Percentiles rank a stretch among this genome's conserved stretches.
phyloP scores from a whole-genome alignment of 2,329 filamentous ascomycete genomes.

The Ophiosphaerella herpotricha region DNA sequence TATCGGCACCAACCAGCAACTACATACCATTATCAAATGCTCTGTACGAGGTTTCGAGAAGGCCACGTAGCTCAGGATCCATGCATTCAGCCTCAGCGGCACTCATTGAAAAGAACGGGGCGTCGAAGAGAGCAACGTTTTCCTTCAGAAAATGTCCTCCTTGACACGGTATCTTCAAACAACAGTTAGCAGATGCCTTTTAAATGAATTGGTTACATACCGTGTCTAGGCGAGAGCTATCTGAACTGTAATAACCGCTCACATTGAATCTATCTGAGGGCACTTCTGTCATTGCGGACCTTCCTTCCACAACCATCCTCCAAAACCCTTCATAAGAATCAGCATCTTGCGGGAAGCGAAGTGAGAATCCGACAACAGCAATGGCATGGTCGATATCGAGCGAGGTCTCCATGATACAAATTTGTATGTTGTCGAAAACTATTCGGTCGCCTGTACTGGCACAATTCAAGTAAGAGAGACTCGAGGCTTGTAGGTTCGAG shows the following conservation, averaged over 20 bases:
- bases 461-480: too few relatives aligned
- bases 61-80: conserved; percentile 31
- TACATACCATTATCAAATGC: conserved; percentile 32
- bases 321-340: conserved; percentile 20
- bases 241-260: conserved; percentile 21
- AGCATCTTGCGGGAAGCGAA: conserved; percentile 28
- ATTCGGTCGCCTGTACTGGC: too few relatives aligned
- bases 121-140: conserved; percentile 25
- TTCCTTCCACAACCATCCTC: conserved; percentile 22
- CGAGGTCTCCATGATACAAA: too few relatives aligned
- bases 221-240: conserved; percentile 9
- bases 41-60: conserved; percentile 34
- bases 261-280: conserved; percentile 24
- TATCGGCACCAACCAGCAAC: not conserved
- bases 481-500: too few relatives aligned
- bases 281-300: conserved; percentile 16
- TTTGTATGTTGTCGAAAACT: too few relatives aligned
- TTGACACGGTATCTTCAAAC: conserved; percentile 3
- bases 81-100: conserved; percentile 24
- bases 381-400: conserved; percentile 9
- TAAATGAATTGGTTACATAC: not conserved
- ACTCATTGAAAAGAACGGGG: conserved; percentile 26
- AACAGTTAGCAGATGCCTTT: not conserved
- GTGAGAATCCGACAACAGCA: conserved; percentile 46
- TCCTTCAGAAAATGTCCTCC: conserved; percentile 26